Percentiles rank a stretch among this genome's conserved stretches.
These are phyloP conservation scores for Bimuria novae-zelandiae DNA, from an alignment of 2,329 filamentous ascomycete genomes.

Conservation along the genomic window DNA sequence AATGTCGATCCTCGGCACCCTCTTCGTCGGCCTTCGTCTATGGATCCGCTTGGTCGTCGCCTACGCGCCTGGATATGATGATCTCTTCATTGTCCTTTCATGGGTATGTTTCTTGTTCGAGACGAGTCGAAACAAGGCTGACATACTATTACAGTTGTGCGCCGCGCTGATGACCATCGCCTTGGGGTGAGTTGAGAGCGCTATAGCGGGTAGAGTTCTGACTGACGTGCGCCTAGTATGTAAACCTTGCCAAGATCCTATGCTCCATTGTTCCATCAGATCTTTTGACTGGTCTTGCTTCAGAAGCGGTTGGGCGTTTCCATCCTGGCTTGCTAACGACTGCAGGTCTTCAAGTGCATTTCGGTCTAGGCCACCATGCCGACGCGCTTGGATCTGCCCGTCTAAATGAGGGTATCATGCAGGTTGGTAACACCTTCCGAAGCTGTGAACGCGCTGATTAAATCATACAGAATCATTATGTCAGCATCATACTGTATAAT, in stretches of 20 bases:
- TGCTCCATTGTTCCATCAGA: too few species aligned
- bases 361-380: too few species aligned
- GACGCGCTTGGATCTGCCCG: background rate
- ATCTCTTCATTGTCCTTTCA: slow-evolving; percentile 12
- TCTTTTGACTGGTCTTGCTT: too few species aligned
- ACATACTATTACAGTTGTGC: slow-evolving; percentile 7
- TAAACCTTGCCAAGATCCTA: too few species aligned
- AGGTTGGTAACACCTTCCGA: background rate
- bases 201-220: slow-evolving; percentile 9
- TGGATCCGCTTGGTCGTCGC: slow-evolving; percentile 17
- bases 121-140: background rate
- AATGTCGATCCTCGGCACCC: slow-evolving; percentile 8
- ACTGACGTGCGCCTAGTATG: background rate
- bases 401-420: background rate
- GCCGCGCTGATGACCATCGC: slow-evolving; percentile 5
- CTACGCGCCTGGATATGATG: slow-evolving; percentile 14
- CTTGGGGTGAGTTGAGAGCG: slow-evolving; percentile 11
- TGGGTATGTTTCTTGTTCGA: slow-evolving; percentile 11
- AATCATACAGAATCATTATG: background rate
- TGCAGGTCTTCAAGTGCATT: too few species aligned
- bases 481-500: slow-evolving; percentile 15
- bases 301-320: too few species aligned
- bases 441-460: background rate
- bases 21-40: slow-evolving; percentile 15
- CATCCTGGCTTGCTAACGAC: too few species aligned